phyloP scores from a whole-genome alignment of 805 yeast genomes.

The Lipomyces sp. region DNA sequence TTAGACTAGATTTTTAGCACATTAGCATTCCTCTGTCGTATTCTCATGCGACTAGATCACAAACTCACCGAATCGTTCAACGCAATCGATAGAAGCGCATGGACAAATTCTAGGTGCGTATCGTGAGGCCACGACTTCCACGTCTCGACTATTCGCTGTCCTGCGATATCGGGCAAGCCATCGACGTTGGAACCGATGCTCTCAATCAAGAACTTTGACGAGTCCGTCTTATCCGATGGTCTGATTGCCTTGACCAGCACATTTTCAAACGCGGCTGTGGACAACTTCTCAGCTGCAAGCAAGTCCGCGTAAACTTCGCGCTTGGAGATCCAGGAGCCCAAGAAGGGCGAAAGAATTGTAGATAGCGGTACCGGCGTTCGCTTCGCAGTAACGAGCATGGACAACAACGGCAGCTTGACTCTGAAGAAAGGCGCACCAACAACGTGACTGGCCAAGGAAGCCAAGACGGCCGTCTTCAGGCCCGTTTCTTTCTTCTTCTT shows the following conservation, averaged over 20 bases:
- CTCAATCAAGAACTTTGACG: slow-evolving; percentile 57
- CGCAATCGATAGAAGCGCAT: slow-evolving; percentile 57
- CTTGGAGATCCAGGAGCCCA: slow-evolving; percentile 46
- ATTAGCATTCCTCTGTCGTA: too few relatives aligned
- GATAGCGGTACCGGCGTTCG: slow-evolving; percentile 36
- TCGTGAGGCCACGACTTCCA: slow-evolving; percentile 59
- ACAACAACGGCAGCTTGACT: slow-evolving; percentile 53
- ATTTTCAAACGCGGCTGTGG: slow-evolving; percentile 54
- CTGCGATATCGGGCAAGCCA: slow-evolving; percentile 44
- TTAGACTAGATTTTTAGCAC: too few relatives aligned
- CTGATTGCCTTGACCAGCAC: slow-evolving; percentile 59
- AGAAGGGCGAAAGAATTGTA: slow-evolving; percentile 45
- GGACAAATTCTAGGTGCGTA: slow-evolving; percentile 54
- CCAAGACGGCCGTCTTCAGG: slow-evolving; percentile 46
- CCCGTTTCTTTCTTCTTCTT: slow-evolving; percentile 21
- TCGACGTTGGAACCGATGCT: slow-evolving; percentile 40
- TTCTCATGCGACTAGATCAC: neutral
- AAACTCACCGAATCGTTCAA: slow-evolving; percentile 36
- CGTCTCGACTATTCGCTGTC: slow-evolving; percentile 50
- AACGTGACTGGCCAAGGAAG: slow-evolving; percentile 72
- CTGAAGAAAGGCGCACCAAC: slow-evolving; percentile 48
- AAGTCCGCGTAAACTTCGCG: slow-evolving; percentile 47
- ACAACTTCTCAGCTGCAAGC: slow-evolving; percentile 50
- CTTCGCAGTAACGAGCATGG: slow-evolving; percentile 45
- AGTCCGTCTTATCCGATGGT: slow-evolving; percentile 56